Base-by-base conservation (phyloP, 164 flowering plant genomes). In the Tetrastigma voinierianum region DNA sequence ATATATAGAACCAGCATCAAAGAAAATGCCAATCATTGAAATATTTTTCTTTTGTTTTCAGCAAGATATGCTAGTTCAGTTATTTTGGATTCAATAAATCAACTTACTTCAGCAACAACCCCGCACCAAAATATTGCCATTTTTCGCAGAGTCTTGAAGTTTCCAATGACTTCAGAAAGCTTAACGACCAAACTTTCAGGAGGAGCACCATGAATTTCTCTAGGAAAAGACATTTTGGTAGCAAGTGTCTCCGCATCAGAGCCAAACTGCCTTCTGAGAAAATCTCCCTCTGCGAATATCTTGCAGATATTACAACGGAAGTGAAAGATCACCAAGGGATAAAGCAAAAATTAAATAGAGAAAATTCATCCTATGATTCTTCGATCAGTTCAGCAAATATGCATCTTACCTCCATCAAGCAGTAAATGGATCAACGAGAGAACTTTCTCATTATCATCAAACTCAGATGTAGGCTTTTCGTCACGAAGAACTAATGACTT, bases 171-270 rank as follows among this genome's bases (percentile, higher is more conserved):
- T 80, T 95, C 93, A 77, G 97, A 75, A 48, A 95, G 81, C 78
- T 82, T 81, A 74, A 86, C 86, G 59, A 91, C 77, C 75, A 95
- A 85, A 75, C 96, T 79, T 20, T 83, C 90, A 58, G 87, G 80
- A 67, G 98, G 96, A 64, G 96, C 85, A 67, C 84, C 96, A 74
- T 88, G 96, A 64, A 91, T 83, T 46, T 95, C 98, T 73, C 82
- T 86, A 7, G 86, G 82, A 65, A 95, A 76, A 68, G 78, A 78
- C 63, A 79, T 20, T 11, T 57, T 59, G 23, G 62, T 46, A 13
- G 66, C 51, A 25, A 45, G 21, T 61, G 65, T 71, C 55, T 79
- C 80, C 52, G 72, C 63, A 62, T 59, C 74, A 81, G 79, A 72
- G 59, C 57, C 69, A 55, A 74, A 69, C 67, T 75, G 71, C 71